Evolutionary conservation across 108 stramenopile genomes (phyloP).

Genomic region (Epithemia pelagica): DNA sequence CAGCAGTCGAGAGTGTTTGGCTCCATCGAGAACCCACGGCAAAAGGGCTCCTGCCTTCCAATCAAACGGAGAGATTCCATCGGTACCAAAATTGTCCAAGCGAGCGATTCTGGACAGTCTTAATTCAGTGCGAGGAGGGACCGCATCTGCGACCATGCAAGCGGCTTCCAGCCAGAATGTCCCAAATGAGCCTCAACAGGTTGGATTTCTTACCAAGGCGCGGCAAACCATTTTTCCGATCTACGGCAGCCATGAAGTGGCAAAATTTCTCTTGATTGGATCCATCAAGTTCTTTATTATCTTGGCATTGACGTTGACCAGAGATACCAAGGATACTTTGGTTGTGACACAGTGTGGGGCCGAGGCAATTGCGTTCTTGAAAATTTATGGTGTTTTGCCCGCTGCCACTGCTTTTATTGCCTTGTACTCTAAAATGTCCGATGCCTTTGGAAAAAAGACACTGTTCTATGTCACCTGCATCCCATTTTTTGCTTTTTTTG

Average conservation of each 20-base stretch:
- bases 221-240: slow-evolving; percentile 16
- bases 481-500: slow-evolving; percentile 92
- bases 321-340: slow-evolving; percentile 95
- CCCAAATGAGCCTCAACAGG: no score
- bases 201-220: not conserved
- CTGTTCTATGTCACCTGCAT: slow-evolving; percentile 88
- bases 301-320: slow-evolving; percentile 86
- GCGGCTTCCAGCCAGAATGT: no score
- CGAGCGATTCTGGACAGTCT: no score
- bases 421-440: slow-evolving; percentile 85
- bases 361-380: slow-evolving; percentile 91
- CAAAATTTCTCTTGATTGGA: slow-evolving; percentile 85
- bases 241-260: slow-evolving; percentile 59
- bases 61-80: no score
- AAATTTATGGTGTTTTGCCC: slow-evolving; percentile 87
- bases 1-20: not conserved
- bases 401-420: slow-evolving; percentile 78
- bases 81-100: no score
- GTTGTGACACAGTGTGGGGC: slow-evolving; percentile 96
- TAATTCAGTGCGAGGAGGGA: no score
- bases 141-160: no score
- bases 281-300: slow-evolving; percentile 94
- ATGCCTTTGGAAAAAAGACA: slow-evolving; percentile 65
- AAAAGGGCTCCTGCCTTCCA: no score
- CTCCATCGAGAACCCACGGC: no score